Percentiles rank a stretch among this genome's conserved stretches.
Evolutionary conservation across 345 rosid genomes (phyloP).

Genomic region (Arabidopsis suecica): DNA sequence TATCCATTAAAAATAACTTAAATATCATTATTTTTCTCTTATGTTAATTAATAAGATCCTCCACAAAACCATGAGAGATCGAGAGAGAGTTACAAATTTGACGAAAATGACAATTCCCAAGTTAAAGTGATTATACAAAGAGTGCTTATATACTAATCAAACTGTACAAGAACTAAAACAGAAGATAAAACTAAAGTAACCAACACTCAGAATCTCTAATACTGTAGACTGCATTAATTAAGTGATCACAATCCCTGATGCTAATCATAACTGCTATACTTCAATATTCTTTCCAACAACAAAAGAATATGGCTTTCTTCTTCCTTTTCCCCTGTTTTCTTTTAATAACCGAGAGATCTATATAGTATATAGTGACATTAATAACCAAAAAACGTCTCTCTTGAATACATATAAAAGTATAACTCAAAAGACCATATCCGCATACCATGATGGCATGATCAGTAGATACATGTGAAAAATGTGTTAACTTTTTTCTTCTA

Average conservation of each 20-base stretch:
- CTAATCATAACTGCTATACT: slow-evolving; percentile 3
- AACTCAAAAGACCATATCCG: slow-evolving; percentile 1
- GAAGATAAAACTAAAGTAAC: neutral
- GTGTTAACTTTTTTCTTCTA: neutral
- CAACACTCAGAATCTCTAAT: neutral
- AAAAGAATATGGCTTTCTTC: neutral
- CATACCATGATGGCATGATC: slow-evolving; percentile 14
- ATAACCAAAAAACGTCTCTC: slow-evolving; percentile 17
- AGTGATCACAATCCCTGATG: neutral
- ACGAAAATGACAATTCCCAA: no score
- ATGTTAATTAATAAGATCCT: no score
- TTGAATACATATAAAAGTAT: slow-evolving; percentile 30
- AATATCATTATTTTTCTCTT: no score
- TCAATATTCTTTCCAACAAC: neutral
- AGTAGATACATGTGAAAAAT: slow-evolving; percentile 25
- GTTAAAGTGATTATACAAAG: no score
- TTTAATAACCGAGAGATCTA: neutral
- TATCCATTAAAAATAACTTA: no score
- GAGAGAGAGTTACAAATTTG: no score
- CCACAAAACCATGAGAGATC: no score
- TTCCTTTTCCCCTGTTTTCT: neutral
- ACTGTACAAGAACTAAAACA: neutral
- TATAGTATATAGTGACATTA: neutral
- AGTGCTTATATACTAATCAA: neutral
- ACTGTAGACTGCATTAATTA: neutral